phyloP scores from a whole-genome alignment of 495 filamentous ascomycete genomes.

The Entonaema liquescens region DNA sequence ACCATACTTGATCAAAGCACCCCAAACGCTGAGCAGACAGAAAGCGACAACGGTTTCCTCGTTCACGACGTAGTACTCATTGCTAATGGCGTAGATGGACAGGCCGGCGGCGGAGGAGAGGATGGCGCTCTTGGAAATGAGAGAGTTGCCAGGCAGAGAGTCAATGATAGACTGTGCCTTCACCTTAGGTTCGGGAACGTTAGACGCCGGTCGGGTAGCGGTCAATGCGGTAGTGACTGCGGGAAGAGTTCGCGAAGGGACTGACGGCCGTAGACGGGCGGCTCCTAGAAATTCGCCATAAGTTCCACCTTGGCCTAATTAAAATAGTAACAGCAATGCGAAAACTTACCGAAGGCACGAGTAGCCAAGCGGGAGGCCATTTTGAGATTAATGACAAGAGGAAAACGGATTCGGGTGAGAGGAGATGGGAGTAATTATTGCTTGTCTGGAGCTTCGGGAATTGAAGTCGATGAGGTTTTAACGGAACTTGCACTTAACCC shows the following conservation, averaged over 20 bases:
- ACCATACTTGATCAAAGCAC: conserved; percentile 85
- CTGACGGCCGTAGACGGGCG: conserved; percentile 80
- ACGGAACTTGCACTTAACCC: conserved; percentile 46
- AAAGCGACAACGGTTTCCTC: conserved; percentile 94
- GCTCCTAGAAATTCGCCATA: conserved; percentile 69
- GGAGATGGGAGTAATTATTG: conserved; percentile 52
- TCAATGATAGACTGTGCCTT: conserved; percentile 97
- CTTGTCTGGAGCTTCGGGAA: conserved; percentile 50
- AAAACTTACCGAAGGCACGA: conserved; percentile 83
- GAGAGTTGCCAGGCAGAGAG: conserved; percentile 81
- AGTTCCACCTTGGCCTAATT: conserved; percentile 33
- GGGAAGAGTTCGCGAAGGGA: conserved; percentile 74
- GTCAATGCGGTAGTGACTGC: conserved; percentile 72
- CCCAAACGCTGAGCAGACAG: conserved; percentile 89
- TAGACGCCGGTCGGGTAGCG: conserved; percentile 73
- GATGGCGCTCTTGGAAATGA: conserved; percentile 94
- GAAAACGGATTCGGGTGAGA: conserved; percentile 36
- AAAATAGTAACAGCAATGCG: not conserved
- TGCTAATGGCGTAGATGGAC: conserved; percentile 95
- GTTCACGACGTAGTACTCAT: conserved; percentile 99
- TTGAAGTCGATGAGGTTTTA: conserved; percentile 60
- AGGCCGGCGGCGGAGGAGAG: conserved; percentile 91
- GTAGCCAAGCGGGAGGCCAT: conserved; percentile 96
- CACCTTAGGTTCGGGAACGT: conserved; percentile 87
- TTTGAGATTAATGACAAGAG: conserved; percentile 60